Conservation (phyloP, 768 basidiomycete species). For the Hydnomerulius pinastri region DNA sequence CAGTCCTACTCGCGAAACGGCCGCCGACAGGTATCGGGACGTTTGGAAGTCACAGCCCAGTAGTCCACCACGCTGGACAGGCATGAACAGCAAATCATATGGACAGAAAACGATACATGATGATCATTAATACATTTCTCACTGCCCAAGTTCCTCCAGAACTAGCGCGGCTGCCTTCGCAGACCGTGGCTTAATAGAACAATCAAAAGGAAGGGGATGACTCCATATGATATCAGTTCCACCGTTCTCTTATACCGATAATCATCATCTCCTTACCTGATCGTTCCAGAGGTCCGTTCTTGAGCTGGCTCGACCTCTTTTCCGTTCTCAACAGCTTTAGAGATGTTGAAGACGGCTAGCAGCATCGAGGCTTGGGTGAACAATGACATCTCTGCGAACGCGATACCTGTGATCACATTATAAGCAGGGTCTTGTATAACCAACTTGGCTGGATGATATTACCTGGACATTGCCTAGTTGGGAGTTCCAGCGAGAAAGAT, state of each 20-base stretch:
- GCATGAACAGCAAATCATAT: background rate
- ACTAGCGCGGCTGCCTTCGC: conserved; percentile 49
- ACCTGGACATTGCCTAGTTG: conserved; percentile 2
- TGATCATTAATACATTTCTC: background rate
- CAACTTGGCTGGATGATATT: background rate
- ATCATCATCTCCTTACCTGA: conserved; percentile 35
- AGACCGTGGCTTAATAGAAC: conserved; percentile 53
- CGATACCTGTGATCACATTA: background rate
- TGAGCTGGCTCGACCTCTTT: conserved; percentile 43
- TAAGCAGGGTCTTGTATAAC: background rate
- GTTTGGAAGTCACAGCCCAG: no score
- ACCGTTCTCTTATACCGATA: background rate
- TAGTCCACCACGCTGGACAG: background rate
- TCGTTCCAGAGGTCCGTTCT: conserved; percentile 47
- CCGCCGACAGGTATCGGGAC: no score
- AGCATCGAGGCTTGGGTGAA: conserved; percentile 23
- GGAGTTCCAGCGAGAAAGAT: no score
- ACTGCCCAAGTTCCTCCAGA: conserved; percentile 33
- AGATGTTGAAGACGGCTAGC: conserved; percentile 44
- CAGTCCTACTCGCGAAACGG: no score
- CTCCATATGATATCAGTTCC: background rate
- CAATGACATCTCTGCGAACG: background rate
- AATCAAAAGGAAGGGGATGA: conserved; percentile 39
- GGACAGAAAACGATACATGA: no score
- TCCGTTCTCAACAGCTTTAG: conserved; percentile 40